Conservation (phyloP, 352 stramenopile genomes). For the Pilasporangium apinafurcum region DNA sequence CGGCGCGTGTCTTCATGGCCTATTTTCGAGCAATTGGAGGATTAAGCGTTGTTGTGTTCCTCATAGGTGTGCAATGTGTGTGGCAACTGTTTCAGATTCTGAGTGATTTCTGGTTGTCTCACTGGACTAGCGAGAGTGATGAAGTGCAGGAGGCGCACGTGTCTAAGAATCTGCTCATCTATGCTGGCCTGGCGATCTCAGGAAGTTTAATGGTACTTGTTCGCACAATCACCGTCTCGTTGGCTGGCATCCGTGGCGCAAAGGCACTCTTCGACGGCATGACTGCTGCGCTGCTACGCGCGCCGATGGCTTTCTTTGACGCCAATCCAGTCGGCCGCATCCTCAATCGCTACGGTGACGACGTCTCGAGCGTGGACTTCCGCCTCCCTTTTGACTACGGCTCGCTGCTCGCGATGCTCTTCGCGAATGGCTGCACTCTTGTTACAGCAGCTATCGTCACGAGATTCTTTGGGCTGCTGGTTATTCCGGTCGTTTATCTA, state of each 20-base stretch:
- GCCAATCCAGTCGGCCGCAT: constrained; percentile 86
- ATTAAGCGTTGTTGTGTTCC: constrained; percentile 27
- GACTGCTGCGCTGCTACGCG: constrained; percentile 76
- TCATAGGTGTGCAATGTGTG: constrained; percentile 63
- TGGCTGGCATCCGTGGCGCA: constrained; percentile 46
- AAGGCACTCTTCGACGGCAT: constrained; percentile 84
- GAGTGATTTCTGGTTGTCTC: constrained; percentile 89
- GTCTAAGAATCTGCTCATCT: constrained; percentile 58
- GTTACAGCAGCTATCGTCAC: constrained; percentile 77
- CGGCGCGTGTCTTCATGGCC: constrained; percentile 25
- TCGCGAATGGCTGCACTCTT: constrained; percentile 77
- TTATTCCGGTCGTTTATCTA: constrained; percentile 81
- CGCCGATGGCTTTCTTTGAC: constrained; percentile 94
- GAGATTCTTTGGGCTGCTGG: constrained; percentile 72
- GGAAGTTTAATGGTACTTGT: constrained; percentile 48
- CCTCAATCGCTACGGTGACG: constrained; percentile 87
- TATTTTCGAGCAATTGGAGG: constrained; percentile 48
- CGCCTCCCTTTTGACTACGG: constrained; percentile 62
- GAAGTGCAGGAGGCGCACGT: constrained; percentile 77
- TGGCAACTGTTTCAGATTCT: constrained; percentile 82
- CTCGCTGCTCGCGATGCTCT: constrained; percentile 69
- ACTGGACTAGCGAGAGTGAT: constrained; percentile 79
- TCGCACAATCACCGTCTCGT: constrained; percentile 49
- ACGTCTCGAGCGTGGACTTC: constrained; percentile 92
- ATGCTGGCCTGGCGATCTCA: constrained; percentile 41